Base-by-base conservation (phyloP, 2,329 filamentous ascomycete species). In the Pseudogymnoascus sp. region DNA sequence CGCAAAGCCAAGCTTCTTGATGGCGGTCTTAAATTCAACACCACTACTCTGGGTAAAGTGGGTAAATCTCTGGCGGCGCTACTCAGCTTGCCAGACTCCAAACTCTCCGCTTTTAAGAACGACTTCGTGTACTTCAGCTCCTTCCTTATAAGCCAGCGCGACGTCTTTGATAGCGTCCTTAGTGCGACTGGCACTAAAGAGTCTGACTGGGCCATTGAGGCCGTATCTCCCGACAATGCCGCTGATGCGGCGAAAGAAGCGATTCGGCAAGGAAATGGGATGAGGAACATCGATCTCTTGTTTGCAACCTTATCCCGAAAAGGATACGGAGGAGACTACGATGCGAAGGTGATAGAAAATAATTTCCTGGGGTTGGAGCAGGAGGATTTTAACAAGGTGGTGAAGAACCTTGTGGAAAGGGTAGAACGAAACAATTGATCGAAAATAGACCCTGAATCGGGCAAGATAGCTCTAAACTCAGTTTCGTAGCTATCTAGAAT, bases 31-130 rank as follows among this genome's bases (percentile, higher is more conserved):
- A 74, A 70, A 40, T 75, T 79, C 62, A 78, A 75, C 19, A 76
- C 73, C 0, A 77, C 75, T 7, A 84, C 82, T 0, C 80, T 78
- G 73, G 64, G 73, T 26, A 80, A 83, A 70, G 79, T 80, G 59
- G 85, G 82, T 0, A 75, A 80, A 1, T 83, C 82, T 0, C 76
- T 86, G 10, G 83, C 83, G 1, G 73, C 71, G 0, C 69, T 83
- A 0, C 69, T 84, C 1, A 79, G 75, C 42, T 71, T 83, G 1
- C 63, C 63, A 13, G 69, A 67, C 23, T 69, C 68, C 0, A 74
- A 77, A 37, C 50, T 82, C 7, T 71, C 71, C 7, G 63, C 68
- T 11, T 81, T 73, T 65, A 69, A 71, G 1, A 80, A 82, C 68
- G 73, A 76, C 40, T 59, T 65, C 0, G 67, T 81, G 7, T 79